phyloP scores from a whole-genome alignment of 2,329 filamentous ascomycete genomes.

The Seiridium cupressi region DNA sequence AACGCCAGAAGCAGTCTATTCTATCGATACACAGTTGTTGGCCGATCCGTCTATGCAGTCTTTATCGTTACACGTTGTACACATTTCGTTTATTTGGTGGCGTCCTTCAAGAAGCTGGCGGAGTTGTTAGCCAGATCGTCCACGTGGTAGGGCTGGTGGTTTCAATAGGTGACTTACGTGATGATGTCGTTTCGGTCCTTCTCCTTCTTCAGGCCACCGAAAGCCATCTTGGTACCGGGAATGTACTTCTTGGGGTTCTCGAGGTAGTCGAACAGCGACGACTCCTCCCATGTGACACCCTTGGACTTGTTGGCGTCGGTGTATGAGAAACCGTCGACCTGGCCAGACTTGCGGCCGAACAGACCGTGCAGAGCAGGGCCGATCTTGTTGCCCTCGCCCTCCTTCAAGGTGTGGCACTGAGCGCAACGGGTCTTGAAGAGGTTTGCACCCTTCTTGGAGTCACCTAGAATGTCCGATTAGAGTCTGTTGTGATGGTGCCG shows the following conservation, averaged over 20 bases:
- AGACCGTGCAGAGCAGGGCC: slow-evolving; percentile 96
- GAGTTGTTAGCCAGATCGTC: slow-evolving; percentile 22
- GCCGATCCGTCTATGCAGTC: slow-evolving; percentile 30
- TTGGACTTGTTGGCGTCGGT: slow-evolving; percentile 99
- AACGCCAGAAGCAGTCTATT: slow-evolving; percentile 27
- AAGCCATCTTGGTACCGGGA: slow-evolving; percentile 99
- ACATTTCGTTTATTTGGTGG: slow-evolving; percentile 60
- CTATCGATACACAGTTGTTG: slow-evolving; percentile 30
- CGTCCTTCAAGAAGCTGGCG: slow-evolving; percentile 64
- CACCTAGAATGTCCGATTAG: slow-evolving; percentile 54
- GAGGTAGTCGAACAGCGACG: slow-evolving; percentile 92
- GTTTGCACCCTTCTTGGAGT: slow-evolving; percentile 93
- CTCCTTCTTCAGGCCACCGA: slow-evolving; percentile 98
- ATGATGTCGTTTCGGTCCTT: slow-evolving; percentile 99
- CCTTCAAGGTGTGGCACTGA: slow-evolving; percentile 96
- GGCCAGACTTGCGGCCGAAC: slow-evolving; percentile 92
- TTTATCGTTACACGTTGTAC: slow-evolving; percentile 32
- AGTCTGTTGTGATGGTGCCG: neutral
- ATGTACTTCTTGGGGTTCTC: slow-evolving; percentile 99
- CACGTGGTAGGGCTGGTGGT: neutral
- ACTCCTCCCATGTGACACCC: slow-evolving; percentile 84
- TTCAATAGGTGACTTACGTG: slow-evolving; percentile 62
- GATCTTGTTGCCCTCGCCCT: slow-evolving; percentile 92
- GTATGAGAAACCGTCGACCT: slow-evolving; percentile 91
- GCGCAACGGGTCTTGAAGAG: slow-evolving; percentile 99